A percentile compares a stretch with the other conserved stretches of the same genome.
These are phyloP conservation scores for Lactarius hengduanensis DNA, from an alignment of 768 basidiomycete genomes.

Conservation along the genomic window DNA sequence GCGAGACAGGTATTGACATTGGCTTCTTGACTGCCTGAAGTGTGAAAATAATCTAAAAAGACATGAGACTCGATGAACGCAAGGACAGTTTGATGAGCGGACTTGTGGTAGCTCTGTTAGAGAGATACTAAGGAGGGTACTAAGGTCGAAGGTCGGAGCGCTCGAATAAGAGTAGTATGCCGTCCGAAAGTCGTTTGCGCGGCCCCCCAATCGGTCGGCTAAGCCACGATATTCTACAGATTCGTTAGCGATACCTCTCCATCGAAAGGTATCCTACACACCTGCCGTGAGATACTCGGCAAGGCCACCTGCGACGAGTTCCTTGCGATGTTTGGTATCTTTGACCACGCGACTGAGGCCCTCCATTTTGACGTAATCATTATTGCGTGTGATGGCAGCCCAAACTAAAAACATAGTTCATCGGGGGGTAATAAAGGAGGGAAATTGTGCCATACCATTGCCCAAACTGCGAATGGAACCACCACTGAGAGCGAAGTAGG, in stretches of 20 bases:
- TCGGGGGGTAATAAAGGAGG: no score
- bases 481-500: constrained; percentile 33
- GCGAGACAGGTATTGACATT: constrained; percentile 26
- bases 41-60: constrained; percentile 27
- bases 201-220: constrained; percentile 17
- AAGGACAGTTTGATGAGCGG: background rate
- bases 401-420: constrained; percentile 44
- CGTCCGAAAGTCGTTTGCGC: constrained; percentile 22
- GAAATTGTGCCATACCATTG: background rate
- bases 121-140: constrained; percentile 5
- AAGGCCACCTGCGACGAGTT: constrained; percentile 68
- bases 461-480: background rate
- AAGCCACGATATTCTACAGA: constrained; percentile 21
- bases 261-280: constrained; percentile 42
- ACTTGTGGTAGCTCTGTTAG: constrained; percentile 26
- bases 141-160: background rate
- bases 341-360: constrained; percentile 62
- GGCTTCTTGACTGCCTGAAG: constrained; percentile 28
- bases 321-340: constrained; percentile 59
- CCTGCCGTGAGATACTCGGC: background rate
- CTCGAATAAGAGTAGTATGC: background rate
- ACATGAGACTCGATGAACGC: background rate
- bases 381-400: constrained; percentile 68
- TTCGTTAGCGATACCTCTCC: background rate
- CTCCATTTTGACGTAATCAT: constrained; percentile 59